Evolutionary conservation across 2,329 filamentous ascomycete genomes (phyloP).

Genomic region (Lecanoromycetidae sp.): DNA sequence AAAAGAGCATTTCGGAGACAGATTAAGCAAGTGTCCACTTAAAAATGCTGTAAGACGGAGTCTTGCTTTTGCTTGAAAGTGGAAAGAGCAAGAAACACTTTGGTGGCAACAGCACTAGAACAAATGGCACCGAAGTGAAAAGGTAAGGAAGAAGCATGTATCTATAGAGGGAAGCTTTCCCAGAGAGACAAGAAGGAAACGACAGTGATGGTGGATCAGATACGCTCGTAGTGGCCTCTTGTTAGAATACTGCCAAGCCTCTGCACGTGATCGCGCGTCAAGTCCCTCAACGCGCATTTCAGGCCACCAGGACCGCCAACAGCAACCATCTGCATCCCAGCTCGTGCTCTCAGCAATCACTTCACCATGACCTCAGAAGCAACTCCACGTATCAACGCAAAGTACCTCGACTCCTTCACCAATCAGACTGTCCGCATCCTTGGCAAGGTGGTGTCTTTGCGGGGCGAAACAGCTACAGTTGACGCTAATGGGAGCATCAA

Average conservation of each 20-base stretch:
- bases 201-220: too few species aligned
- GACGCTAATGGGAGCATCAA: conserved; percentile 63
- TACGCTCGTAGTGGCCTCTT: too few species aligned
- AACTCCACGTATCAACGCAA: conserved; percentile 60
- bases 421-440: conserved; percentile 60
- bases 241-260: neutral
- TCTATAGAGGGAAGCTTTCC: too few species aligned
- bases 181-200: too few species aligned
- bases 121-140: too few species aligned
- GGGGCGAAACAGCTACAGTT: conserved; percentile 60
- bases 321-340: neutral
- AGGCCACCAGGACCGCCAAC: neutral
- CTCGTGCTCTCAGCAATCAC: neutral
- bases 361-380: conserved; percentile 16
- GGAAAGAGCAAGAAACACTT: neutral
- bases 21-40: too few species aligned
- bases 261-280: neutral
- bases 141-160: too few species aligned
- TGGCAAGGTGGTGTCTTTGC: conserved; percentile 63
- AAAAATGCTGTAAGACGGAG: too few species aligned
- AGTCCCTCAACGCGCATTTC: neutral
- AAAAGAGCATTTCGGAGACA: neutral
- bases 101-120: neutral
- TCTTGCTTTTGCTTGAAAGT: neutral
- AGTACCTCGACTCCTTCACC: conserved; percentile 57